Percentiles rank a stretch among this genome's conserved stretches.
Evolutionary conservation across 768 basidiomycete genomes (phyloP).

Genomic region (Russula sp.): DNA sequence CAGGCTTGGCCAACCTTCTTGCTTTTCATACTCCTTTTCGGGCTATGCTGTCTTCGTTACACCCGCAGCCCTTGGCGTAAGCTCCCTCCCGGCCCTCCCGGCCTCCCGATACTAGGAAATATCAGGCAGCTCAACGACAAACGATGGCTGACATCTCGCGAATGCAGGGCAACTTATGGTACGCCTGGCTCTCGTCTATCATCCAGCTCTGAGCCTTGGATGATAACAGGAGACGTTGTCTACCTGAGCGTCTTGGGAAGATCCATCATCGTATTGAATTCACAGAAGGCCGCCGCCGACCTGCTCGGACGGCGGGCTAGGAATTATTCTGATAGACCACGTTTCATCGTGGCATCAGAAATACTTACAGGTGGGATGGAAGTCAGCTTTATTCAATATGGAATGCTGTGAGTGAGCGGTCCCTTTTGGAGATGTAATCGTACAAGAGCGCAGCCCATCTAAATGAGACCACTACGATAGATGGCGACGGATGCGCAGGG

Average conservation of each 20-base stretch:
- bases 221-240: constrained; percentile 31
- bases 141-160: constrained; percentile 13
- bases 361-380: constrained; percentile 18
- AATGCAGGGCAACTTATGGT: constrained; percentile 13
- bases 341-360: constrained; percentile 20
- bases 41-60: constrained; percentile 3
- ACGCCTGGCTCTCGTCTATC: background rate
- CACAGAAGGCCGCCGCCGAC: constrained; percentile 35
- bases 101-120: constrained; percentile 17
- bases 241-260: constrained; percentile 40
- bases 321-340: constrained; percentile 47
- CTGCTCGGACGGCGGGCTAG: constrained; percentile 41
- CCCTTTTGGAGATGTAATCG: background rate
- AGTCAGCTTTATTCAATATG: constrained; percentile 16
- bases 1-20: background rate
- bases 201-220: background rate
- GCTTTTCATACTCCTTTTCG: background rate
- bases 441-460: background rate
- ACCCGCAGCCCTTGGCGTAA: constrained; percentile 18
- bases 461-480: constrained; percentile 3
- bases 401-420: constrained; percentile 6
- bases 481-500: constrained; percentile 17
- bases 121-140: constrained; percentile 15
- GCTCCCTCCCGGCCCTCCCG: constrained; percentile 18
- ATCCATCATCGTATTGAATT: constrained; percentile 42